Base-by-base conservation (phyloP, 805 yeast genomes). In the Ogataea henricii region DNA sequence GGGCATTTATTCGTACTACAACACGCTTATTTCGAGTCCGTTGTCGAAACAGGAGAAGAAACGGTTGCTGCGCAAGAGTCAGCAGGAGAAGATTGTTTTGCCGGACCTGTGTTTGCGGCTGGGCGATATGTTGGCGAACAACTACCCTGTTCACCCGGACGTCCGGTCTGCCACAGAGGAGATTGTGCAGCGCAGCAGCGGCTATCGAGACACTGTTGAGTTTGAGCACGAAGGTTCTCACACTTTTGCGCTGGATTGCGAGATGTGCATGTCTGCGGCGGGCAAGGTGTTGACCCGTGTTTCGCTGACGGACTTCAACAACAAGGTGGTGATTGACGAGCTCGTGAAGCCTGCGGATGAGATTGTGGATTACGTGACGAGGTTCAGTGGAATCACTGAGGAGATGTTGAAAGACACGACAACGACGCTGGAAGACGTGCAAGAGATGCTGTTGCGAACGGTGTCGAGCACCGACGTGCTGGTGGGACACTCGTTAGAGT, bases 401-500 rank as follows among this genome's bases (percentile, higher is more conserved):
- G 91, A 85, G 47, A 68, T 74, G 58, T 71, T 94, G 6, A 58
- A 64, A 13, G 75, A 71, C 38, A 92, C 85, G 2, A 81, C 83
- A 0, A 85, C 87, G 0, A 80, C 85, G 0, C 63, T 85, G 13
- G 51, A 64, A 14, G 96, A 91, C 55, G 79, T 89, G 2, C 97
- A 90, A 63, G 50, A 72, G 1, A 70, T 75, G 56, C 48, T 94
- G 5, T 43, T 78, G 2, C 53, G 61, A 2, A 55, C 77, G 1
- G 69, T 92, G 2, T 67, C 74, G n/a, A 58, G 75, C 1, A 67
- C 71, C 14, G 97, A 90, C 62, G 73, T 83, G 12, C 61, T 92
- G 18, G 78, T 92, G 44, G 98, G 99, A 1, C 99, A 92, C 64
- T 92, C 98, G 0, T 70, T 92, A 25, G 92, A 91, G 52, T 82